Conservation (phyloP, 495 filamentous ascomycete species). For the Tricharina praecox region DNA sequence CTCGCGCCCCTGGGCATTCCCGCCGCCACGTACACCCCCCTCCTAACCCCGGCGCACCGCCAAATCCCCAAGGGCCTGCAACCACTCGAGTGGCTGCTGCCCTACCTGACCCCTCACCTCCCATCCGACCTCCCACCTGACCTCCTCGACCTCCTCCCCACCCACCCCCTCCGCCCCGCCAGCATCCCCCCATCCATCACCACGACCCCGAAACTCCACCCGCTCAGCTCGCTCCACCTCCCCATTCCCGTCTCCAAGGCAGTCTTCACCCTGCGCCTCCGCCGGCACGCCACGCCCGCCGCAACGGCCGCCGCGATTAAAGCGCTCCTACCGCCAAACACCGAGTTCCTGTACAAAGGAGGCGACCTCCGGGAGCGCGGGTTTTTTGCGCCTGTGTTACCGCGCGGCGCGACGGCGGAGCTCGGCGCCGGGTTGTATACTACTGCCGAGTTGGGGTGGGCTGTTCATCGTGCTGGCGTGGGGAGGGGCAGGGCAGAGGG, state of each 20-base stretch:
- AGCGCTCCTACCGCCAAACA: background rate
- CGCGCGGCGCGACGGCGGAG: background rate
- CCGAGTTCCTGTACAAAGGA: background rate
- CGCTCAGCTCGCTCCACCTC: background rate
- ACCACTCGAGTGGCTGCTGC: background rate
- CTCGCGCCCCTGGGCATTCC: background rate
- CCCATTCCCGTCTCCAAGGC: background rate
- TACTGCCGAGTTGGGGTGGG: background rate
- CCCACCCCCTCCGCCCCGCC: background rate
- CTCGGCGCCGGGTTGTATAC: background rate
- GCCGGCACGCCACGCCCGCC: constrained; percentile 6
- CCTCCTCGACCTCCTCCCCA: background rate
- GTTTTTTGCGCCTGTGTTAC: background rate
- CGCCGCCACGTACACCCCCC: background rate
- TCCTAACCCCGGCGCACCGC: background rate
- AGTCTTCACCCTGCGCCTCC: background rate
- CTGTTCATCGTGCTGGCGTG: background rate
- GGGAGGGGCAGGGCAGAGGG: background rate
- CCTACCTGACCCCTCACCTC: background rate
- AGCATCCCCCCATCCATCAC: background rate
- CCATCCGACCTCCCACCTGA: background rate
- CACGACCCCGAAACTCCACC: background rate
- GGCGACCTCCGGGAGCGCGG: background rate
- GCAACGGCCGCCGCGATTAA: background rate
- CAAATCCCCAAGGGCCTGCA: background rate